Conservation (phyloP, 2,329 filamentous ascomycete species). For the Chalaropsis ovoidea region DNA sequence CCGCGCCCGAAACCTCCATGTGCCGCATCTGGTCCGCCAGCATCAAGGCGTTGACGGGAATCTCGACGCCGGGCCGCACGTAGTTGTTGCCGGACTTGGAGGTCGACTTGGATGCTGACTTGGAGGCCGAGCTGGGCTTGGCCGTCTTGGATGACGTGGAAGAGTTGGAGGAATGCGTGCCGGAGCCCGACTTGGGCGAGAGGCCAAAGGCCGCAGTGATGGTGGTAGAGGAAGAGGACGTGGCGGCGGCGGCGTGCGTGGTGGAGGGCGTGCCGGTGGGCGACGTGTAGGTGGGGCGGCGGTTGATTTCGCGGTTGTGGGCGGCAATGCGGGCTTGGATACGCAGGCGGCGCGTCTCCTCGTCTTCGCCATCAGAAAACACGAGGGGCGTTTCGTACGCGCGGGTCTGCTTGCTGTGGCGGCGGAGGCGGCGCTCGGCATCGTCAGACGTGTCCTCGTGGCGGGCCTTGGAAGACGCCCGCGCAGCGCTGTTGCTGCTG, state of each 20-base stretch:
- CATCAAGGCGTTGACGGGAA: not conserved
- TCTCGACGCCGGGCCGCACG: not conserved
- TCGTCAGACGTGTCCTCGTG: not conserved
- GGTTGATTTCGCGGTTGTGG: slow-evolving; percentile 12
- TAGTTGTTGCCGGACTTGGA: slow-evolving; percentile 1
- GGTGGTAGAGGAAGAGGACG: not conserved
- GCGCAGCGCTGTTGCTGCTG: not conserved
- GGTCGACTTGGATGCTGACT: not conserved
- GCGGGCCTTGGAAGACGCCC: not conserved
- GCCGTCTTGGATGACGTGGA: not conserved
- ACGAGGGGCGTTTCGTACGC: not conserved
- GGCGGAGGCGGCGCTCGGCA: not conserved
- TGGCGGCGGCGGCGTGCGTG: not conserved
- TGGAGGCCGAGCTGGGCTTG: not conserved
- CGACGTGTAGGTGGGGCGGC: not conserved
- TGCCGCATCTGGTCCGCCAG: not conserved
- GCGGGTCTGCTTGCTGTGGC: slow-evolving; percentile 5
- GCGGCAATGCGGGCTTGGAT: slow-evolving; percentile 13
- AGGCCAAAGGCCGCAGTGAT: not conserved
- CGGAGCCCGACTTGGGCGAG: not conserved
- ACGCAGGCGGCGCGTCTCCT: slow-evolving; percentile 6
- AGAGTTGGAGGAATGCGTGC: not conserved
- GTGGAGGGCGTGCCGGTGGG: not conserved
- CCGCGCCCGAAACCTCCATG: not conserved
- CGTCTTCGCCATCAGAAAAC: slow-evolving; percentile 4